Evolutionary conservation across 208 protist genomes (phyloP).

Genomic region (Trypanosoma congolense): DNA sequence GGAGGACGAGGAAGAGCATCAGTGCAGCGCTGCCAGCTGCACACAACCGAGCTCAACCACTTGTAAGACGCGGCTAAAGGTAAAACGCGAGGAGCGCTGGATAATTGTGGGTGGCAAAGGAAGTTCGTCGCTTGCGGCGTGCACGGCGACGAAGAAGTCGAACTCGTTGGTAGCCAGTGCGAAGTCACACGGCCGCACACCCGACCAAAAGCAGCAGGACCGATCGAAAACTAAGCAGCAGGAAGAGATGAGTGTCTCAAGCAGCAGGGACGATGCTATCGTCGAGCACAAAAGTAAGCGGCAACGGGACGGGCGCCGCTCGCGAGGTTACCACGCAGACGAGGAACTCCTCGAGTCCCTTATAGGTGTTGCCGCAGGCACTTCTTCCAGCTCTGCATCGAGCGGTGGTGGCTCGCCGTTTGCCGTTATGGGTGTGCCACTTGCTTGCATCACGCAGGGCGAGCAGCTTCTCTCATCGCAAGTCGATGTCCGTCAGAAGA

Average conservation of each 20-base stretch:
- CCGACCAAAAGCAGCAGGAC: conserved; percentile 11
- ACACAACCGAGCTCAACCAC: not conserved
- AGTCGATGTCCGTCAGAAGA: conserved; percentile 5
- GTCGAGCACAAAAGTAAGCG: conserved; percentile 17
- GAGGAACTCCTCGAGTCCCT: conserved; percentile 21
- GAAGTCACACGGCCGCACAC: conserved; percentile 11
- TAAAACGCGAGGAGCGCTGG: conserved; percentile 23
- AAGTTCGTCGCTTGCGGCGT: not conserved
- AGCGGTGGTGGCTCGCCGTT: conserved; percentile 7
- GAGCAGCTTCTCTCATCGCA: conserved; percentile 16
- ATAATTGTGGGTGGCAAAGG: conserved; percentile 21
- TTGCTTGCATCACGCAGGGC: conserved; percentile 16
- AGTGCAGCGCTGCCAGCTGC: not conserved
- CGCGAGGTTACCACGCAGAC: conserved; percentile 4
- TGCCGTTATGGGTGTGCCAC: conserved; percentile 23
- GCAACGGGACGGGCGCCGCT: conserved; percentile 11
- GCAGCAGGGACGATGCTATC: conserved; percentile 7
- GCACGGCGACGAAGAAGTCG: conserved; percentile 1
- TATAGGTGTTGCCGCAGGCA: not conserved
- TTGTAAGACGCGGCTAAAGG: conserved; percentile 8
- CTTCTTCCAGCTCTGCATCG: not conserved
- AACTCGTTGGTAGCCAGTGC: not conserved
- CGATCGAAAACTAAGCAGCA: conserved; percentile 9
- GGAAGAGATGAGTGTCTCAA: not conserved
- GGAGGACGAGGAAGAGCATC: not conserved